Evolutionary conservation across 257 asterid species (phyloP).

Genomic region (Osmanthus fragrans): DNA sequence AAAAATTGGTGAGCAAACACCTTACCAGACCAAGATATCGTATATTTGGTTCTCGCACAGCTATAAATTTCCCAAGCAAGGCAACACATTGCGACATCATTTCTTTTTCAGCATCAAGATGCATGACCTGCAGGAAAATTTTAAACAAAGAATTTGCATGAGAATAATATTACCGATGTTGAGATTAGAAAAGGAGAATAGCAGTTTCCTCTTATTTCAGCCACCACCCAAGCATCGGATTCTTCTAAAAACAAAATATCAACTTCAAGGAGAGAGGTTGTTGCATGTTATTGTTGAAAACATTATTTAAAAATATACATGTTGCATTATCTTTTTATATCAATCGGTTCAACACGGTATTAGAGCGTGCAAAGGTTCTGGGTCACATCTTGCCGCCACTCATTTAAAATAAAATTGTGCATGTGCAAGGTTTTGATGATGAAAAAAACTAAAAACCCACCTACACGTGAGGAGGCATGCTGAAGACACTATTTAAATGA

Average conservation of each 20-base stretch:
- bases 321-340: not conserved
- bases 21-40: conserved; percentile 97
- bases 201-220: not conserved
- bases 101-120: conserved; percentile 97
- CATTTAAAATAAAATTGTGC: not conserved
- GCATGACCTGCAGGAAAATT: conserved; percentile 73
- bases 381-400: not conserved
- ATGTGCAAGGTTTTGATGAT: not conserved
- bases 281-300: not conserved
- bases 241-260: not conserved
- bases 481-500: not conserved
- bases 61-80: conserved; percentile 90
- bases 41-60: conserved; percentile 96
- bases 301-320: not conserved
- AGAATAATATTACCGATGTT: not conserved
- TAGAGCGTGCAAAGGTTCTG: not conserved
- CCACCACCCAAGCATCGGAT: not conserved
- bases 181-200: not conserved
- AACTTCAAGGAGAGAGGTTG: not conserved
- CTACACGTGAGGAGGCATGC: not conserved
- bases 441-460: too few species aligned
- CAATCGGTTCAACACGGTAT: not conserved
- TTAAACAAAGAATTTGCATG: not conserved
- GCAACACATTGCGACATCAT: conserved; percentile 99
- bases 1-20: conserved; percentile 15